Conservation (phyloP, 202 grass and related monocot genomes). For the Zoysia matrella region DNA sequence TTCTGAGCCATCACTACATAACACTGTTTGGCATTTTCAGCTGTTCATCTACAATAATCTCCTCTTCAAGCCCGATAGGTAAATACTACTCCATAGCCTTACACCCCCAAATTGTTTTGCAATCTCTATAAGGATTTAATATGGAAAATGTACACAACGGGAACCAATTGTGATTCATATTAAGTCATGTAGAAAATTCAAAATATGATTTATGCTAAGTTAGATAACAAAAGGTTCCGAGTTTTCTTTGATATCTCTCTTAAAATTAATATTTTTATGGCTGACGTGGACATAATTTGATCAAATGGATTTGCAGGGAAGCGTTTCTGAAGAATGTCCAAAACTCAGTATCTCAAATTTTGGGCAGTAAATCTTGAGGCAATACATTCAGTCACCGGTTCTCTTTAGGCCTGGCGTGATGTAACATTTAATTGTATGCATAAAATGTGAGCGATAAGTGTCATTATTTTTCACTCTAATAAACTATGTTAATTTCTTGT, state of each 20-base stretch:
- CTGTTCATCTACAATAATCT: constrained; percentile 92
- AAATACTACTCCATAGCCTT: neutral
- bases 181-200: neutral
- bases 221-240: neutral
- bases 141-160: neutral
- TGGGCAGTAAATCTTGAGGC: constrained; percentile 49
- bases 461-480: neutral
- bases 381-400: neutral
- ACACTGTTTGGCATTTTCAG: constrained; percentile 54
- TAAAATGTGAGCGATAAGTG: neutral
- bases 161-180: neutral
- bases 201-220: neutral
- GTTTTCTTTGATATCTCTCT: neutral
- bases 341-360: constrained; percentile 56
- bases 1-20: neutral
- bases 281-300: neutral
- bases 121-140: neutral
- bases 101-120: neutral
- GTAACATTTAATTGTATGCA: constrained; percentile 12
- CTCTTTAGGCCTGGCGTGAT: neutral
- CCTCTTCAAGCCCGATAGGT: constrained; percentile 43
- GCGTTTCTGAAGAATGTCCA: constrained; percentile 67
- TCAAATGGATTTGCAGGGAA: constrained; percentile 62
- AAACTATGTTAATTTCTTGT: constrained; percentile 32
- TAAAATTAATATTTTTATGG: neutral